phyloP scores from a whole-genome alignment of 1,284 basidiomycete genomes.

The Melampsora americana region DNA sequence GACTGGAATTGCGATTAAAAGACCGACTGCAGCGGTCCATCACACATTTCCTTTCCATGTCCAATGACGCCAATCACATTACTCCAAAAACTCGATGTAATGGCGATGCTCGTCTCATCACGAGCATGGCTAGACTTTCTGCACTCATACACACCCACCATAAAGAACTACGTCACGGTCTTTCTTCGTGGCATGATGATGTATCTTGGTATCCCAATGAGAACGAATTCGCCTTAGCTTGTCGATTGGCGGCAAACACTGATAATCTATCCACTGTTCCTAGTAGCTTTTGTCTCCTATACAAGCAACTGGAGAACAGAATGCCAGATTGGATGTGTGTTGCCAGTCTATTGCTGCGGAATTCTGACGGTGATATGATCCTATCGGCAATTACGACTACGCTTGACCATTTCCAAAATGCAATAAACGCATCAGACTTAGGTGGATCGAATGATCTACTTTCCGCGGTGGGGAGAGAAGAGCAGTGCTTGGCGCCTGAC shows the following conservation, averaged over 20 bases:
- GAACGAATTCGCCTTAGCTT: constrained; percentile 8
- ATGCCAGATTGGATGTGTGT: constrained; percentile 5
- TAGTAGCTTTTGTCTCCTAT: constrained; percentile 21
- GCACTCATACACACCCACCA: not conserved
- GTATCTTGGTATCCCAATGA: not conserved
- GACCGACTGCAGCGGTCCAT: not conserved
- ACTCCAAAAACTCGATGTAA: not conserved
- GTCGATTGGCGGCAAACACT: constrained; percentile 27
- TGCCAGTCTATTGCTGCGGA: constrained; percentile 29
- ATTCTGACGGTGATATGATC: constrained; percentile 34
- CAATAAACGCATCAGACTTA: not conserved
- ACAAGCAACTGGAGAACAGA: not conserved
- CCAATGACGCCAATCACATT: not conserved
- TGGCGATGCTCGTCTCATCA: not conserved
- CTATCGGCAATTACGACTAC: not conserved
- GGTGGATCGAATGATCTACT: not conserved
- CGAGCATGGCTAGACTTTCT: constrained; percentile 1
- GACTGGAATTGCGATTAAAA: not conserved
- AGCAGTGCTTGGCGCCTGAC: not conserved
- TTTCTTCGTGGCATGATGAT: not conserved
- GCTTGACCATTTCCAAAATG: not conserved
- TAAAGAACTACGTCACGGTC: not conserved
- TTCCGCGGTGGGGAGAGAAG: not conserved
- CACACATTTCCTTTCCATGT: not conserved
- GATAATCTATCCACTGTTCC: constrained; percentile 33